Conservation (phyloP, 2,329 filamentous ascomycete species). For the Phaeosphaeriaceae sp. region DNA sequence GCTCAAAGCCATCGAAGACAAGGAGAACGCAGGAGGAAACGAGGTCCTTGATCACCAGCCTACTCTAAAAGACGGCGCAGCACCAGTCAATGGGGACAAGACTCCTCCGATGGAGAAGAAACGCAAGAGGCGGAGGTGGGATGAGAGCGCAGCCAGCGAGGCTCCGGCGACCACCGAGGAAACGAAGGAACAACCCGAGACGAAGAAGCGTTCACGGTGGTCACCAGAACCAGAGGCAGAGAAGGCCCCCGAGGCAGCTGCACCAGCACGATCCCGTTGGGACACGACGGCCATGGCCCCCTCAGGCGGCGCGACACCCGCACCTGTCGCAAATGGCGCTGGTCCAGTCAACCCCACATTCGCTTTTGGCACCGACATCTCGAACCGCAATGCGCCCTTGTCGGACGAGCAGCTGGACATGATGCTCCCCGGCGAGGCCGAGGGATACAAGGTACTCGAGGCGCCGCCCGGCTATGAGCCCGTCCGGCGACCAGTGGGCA, state of each 20-base stretch:
- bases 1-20: slow-evolving; percentile 78
- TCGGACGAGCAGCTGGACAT: slow-evolving; percentile 94
- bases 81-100: slow-evolving; percentile 75
- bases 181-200: slow-evolving; percentile 19
- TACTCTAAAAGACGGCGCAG: slow-evolving; percentile 71
- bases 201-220: slow-evolving; percentile 78
- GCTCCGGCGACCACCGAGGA: slow-evolving; percentile 27
- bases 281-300: slow-evolving; percentile 42
- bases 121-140: slow-evolving; percentile 91
- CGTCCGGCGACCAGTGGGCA: slow-evolving; percentile 75
- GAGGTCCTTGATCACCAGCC: slow-evolving; percentile 72
- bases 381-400: slow-evolving; percentile 78
- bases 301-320: slow-evolving; percentile 28
- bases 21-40: slow-evolving; percentile 68
- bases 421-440: slow-evolving; percentile 85
- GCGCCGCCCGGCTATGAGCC: slow-evolving; percentile 93
- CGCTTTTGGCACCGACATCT: slow-evolving; percentile 82
- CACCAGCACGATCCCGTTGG: slow-evolving; percentile 44
- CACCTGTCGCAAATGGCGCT: slow-evolving; percentile 32
- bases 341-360: slow-evolving; percentile 55
- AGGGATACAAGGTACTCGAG: slow-evolving; percentile 91
- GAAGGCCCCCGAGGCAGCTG: slow-evolving; percentile 66
- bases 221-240: slow-evolving; percentile 60
- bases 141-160: slow-evolving; percentile 67
- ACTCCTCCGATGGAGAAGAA: slow-evolving; percentile 68